Percentiles rank a stretch among this genome's conserved stretches.
Evolutionary conservation across 148 eudicot genomes (phyloP).

Genomic region (Heliamphora exappendiculata): DNA sequence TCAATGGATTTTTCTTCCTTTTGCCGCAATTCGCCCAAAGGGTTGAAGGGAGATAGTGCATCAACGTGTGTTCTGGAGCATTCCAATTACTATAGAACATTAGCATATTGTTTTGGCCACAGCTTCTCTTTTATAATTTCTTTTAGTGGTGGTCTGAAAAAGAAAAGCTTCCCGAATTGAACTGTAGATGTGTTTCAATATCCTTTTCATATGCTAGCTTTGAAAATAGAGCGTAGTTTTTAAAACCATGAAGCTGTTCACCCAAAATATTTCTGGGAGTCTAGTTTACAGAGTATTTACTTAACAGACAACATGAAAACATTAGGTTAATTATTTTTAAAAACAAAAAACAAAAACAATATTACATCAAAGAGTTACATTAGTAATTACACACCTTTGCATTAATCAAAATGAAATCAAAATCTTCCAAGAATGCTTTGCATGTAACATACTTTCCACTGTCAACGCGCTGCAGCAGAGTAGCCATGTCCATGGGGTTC

Average conservation of each 20-base stretch:
- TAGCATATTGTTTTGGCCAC: not conserved
- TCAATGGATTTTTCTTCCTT: no score
- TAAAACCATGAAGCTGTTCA: not conserved
- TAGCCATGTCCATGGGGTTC: slow-evolving; percentile 93
- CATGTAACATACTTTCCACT: slow-evolving; percentile 76
- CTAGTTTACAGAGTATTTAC: not conserved
- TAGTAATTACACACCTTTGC: slow-evolving; percentile 61
- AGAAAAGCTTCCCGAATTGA: not conserved
- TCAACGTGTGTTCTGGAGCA: no score
- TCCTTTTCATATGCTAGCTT: not conserved
- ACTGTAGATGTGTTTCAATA: not conserved
- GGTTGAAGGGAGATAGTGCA: no score
- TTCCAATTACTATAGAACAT: not conserved
- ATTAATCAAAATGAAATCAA: slow-evolving; percentile 79
- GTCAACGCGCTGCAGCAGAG: slow-evolving; percentile 85
- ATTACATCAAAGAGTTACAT: not conserved
- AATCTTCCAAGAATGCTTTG: slow-evolving; percentile 75
- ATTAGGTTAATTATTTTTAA: not conserved
- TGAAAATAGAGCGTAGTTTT: not conserved
- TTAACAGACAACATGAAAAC: not conserved
- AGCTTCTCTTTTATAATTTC: not conserved
- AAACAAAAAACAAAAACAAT: not conserved
- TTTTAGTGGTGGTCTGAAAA: not conserved
- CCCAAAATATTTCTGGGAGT: not conserved
- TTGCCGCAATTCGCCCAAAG: no score